Percentiles rank a stretch among this genome's conserved stretches.
Evolutionary conservation across 805 yeast species (phyloP).

Genomic region (Kuraishia ogatae): DNA sequence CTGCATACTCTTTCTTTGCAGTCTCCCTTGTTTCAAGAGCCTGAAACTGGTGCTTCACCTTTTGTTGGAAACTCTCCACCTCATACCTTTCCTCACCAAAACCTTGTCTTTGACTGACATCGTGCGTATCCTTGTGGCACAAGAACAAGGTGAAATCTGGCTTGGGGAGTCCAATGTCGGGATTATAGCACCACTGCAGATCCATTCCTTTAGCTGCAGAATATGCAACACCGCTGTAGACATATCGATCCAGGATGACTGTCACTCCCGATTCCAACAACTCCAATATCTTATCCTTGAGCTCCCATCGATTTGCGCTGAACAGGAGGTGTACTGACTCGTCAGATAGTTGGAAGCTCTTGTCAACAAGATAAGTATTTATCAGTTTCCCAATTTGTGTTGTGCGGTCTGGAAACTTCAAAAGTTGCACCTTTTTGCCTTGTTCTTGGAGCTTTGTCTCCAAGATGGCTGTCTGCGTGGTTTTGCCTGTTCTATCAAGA

Average conservation of each 20-base stretch:
- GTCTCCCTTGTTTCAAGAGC: slow-evolving; percentile 17
- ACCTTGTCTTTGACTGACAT: slow-evolving; percentile 49
- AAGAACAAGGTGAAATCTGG: slow-evolving; percentile 84
- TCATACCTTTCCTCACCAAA: slow-evolving; percentile 97
- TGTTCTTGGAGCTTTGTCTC: slow-evolving; percentile 13
- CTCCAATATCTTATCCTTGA: slow-evolving; percentile 34
- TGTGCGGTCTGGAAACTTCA: slow-evolving; percentile 84
- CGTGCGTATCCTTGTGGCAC: slow-evolving; percentile 42
- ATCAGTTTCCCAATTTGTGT: slow-evolving; percentile 78
- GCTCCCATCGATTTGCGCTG: slow-evolving; percentile 94
- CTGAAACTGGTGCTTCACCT: slow-evolving; percentile 56
- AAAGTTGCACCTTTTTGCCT: slow-evolving; percentile 32
- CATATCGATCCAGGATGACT: slow-evolving; percentile 77
- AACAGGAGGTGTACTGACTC: slow-evolving; percentile 82
- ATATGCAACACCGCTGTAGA: slow-evolving; percentile 90
- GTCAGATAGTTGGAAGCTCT: slow-evolving; percentile 46
- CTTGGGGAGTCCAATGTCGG: slow-evolving; percentile 77
- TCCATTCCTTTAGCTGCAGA: slow-evolving; percentile 77
- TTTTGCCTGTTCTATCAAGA: slow-evolving; percentile 88
- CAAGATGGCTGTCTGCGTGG: slow-evolving; percentile 61
- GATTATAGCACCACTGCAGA: slow-evolving; percentile 68
- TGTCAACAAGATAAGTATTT: slow-evolving; percentile 56
- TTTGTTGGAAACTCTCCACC: slow-evolving; percentile 57
- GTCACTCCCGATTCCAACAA: slow-evolving; percentile 42
- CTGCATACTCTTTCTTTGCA: not conserved